Evolutionary conservation across 1,284 basidiomycete species (phyloP), one percentile per base, ranked within the genome.

Genomic region (Testicularia cyperi): DNA sequence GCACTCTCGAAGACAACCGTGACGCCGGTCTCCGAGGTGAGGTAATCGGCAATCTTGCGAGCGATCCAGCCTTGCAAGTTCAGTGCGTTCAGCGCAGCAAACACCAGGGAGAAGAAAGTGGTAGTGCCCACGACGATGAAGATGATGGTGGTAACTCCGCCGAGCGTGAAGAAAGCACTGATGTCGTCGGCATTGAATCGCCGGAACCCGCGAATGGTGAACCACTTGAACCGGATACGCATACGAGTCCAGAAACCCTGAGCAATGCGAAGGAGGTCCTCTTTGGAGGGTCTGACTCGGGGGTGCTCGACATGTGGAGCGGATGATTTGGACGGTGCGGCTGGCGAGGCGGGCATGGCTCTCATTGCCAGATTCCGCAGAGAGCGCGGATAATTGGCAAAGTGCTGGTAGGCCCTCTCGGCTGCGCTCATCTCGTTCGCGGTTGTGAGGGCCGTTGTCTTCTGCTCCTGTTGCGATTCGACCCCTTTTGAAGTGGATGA

Each of bases 1-100:
- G 95, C 95, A 6, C 89, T 92, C 78, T 97, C 94, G 76, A 97
- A 98, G 38, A 95, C 88, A 64, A 99, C 87, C 4, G 86, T 92
- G 32, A 95, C 86, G 0, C 95, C 95, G 0, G 92, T 95, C 75
- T 92, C 88, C 0, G 86, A 82, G 2, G 95, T 97, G 41, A 99
- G 81, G 74, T 97, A 94, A 77, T 92, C 86, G 53, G 92, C 94
- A 35, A 98, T 86, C 31, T 85, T 86, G 33, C 86, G 83, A 5
- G 92, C 95, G 31, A 98, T 83, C 72, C 87, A 89, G 74, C 88
- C 91, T 90, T 98, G 92, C 36, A 95, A 78, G n/a, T 86, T 85
- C 28, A 98, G 80, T 65, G 88, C 91, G 68, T 96, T 97, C 23
- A 88, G 83, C 2, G 86, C 87, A 0, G 89, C 86, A 74, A 99